A percentile compares a stretch with the other conserved stretches of the same genome.
These are phyloP conservation scores for Fusarium devonianum DNA, from an alignment of 2,329 filamentous ascomycete genomes.

Conservation along the genomic window DNA sequence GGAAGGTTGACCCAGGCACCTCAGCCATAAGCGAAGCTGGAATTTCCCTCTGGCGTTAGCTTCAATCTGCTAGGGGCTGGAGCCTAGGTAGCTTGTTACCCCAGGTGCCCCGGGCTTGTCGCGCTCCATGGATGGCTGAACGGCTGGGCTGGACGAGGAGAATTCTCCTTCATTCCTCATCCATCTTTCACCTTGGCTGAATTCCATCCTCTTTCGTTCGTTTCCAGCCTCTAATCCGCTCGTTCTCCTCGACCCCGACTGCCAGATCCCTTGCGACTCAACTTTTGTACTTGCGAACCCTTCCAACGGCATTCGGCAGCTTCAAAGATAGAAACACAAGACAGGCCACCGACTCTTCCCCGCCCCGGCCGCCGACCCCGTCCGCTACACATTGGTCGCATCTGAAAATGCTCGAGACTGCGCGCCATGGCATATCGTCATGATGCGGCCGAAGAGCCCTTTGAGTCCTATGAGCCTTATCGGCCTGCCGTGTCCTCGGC, in stretches of 20 bases:
- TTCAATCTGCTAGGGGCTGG: constrained; percentile 5
- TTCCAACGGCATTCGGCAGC: constrained; percentile 7
- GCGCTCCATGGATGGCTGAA: constrained; percentile 25
- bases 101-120: neutral
- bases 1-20: constrained; percentile 2
- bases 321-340: neutral
- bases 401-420: constrained; percentile 34
- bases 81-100: constrained; percentile 9
- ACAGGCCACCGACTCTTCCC: constrained; percentile 1
- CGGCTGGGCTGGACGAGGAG: constrained; percentile 12
- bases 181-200: neutral
- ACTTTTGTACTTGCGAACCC: neutral
- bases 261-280: constrained; percentile 1
- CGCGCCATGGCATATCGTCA: constrained; percentile 44
- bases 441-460: constrained; percentile 43
- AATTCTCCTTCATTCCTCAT: constrained; percentile 20
- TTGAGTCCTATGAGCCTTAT: constrained; percentile 31
- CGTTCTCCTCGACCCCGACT: constrained; percentile 7
- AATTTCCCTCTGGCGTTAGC: no score
- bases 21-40: constrained; percentile 3
- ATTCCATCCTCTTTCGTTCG: neutral
- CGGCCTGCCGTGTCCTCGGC: constrained; percentile 1
- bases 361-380: neutral
- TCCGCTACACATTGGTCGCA: neutral
- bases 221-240: constrained; percentile 4